phyloP scores from a whole-genome alignment of 2,329 filamentous ascomycete species.

The Fusarium siculi region DNA sequence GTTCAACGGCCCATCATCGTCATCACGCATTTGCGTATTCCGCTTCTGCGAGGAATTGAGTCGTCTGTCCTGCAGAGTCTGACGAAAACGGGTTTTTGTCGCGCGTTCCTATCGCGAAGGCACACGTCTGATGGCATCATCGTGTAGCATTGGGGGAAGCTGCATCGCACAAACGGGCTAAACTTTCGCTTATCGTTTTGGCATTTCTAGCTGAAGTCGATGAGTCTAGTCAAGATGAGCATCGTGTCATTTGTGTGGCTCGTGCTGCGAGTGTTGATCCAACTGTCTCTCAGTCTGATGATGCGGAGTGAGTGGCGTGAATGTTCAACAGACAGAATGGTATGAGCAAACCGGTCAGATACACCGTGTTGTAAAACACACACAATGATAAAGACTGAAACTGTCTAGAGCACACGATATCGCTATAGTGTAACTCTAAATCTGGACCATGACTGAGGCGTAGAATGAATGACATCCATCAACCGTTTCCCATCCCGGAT shows the following conservation, averaged over 20 bases:
- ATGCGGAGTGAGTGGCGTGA: not conserved
- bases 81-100: conserved; percentile 16
- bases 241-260: not conserved
- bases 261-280: not conserved
- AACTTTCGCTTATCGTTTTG: conserved; percentile 33
- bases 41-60: conserved; percentile 14
- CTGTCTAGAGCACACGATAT: not conserved
- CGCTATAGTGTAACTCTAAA: not conserved
- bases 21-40: conserved; percentile 37
- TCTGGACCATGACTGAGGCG: conserved; percentile 7
- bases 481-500: not conserved
- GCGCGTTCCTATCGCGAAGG: conserved; percentile 26
- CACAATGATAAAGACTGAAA: not conserved
- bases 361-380: not conserved
- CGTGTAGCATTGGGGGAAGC: conserved; percentile 23
- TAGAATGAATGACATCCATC: conserved; percentile 16
- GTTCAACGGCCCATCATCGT: conserved; percentile 30
- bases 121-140: conserved; percentile 38
- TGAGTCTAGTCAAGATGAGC: conserved; percentile 7
- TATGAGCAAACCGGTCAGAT: not conserved
- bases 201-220: conserved; percentile 14
- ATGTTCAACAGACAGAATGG: not conserved
- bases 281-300: not conserved
- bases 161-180: conserved; percentile 2
- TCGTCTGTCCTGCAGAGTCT: conserved; percentile 21